phyloP scores from a whole-genome alignment of 345 rosid species.

The Zanthoxylum bungeanum region DNA sequence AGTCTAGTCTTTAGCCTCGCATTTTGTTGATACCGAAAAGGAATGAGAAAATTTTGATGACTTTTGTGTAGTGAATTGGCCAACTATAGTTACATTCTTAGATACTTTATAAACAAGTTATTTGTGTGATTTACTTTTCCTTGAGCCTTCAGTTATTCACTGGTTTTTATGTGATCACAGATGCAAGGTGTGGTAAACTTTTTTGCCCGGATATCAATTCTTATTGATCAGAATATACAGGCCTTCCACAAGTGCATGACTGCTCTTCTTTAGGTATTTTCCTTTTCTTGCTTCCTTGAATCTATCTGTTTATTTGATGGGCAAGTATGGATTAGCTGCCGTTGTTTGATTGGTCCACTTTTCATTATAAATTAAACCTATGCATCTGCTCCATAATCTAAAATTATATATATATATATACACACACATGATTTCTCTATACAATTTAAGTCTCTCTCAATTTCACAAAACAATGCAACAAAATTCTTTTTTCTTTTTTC shows the following conservation, averaged over 20 bases:
- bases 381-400: too few relatives aligned
- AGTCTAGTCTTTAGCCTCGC: too few relatives aligned
- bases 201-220: conserved; percentile 70
- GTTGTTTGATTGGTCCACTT: too few relatives aligned
- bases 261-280: conserved; percentile 77
- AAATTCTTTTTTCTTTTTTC: too few relatives aligned
- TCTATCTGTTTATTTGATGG: not conserved
- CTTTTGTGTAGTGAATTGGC: not conserved
- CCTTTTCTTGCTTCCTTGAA: not conserved
- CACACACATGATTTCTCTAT: too few relatives aligned
- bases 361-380: not conserved
- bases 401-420: too few relatives aligned
- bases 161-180: conserved; percentile 36
- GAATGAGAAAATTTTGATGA: not conserved
- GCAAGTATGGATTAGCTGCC: not conserved
- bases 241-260: conserved; percentile 85
- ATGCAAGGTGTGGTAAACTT: conserved; percentile 77
- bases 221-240: conserved; percentile 80
- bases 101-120: too few relatives aligned
- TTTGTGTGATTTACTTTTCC: not conserved
- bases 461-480: too few relatives aligned
- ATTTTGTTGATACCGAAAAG: not conserved
- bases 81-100: too few relatives aligned
- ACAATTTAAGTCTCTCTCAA: too few relatives aligned
- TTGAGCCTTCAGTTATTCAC: not conserved